Evolutionary conservation across 1,284 basidiomycete species (phyloP).

Genomic region (Heterobasidion annosum): DNA sequence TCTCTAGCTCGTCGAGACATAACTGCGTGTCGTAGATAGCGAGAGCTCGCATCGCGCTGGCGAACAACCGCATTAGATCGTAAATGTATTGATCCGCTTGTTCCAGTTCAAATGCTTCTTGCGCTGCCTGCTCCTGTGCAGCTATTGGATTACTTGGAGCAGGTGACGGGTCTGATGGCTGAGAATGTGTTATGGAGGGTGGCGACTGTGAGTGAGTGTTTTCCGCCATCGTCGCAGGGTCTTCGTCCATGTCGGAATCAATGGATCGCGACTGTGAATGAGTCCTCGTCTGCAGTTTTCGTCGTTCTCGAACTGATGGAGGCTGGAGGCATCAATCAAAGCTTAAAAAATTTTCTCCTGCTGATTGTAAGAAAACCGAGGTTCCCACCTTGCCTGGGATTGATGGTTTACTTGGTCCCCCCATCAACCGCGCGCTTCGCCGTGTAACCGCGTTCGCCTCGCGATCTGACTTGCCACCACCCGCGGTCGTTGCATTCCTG

Average conservation of each 20-base stretch:
- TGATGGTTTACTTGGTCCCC: slow-evolving; percentile 40
- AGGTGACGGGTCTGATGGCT: slow-evolving; percentile 47
- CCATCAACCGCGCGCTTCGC: slow-evolving; percentile 60
- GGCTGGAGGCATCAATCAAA: slow-evolving; percentile 6
- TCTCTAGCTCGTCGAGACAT: slow-evolving; percentile 69
- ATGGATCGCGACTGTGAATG: slow-evolving; percentile 48
- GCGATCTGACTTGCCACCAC: slow-evolving; percentile 38
- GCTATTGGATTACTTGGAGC: slow-evolving; percentile 48
- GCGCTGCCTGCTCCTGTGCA: slow-evolving; percentile 55
- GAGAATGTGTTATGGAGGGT: slow-evolving; percentile 47
- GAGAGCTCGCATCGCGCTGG: slow-evolving; percentile 63
- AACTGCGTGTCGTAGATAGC: slow-evolving; percentile 68
- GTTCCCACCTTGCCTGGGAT: slow-evolving; percentile 23
- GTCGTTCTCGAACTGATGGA: slow-evolving; percentile 44
- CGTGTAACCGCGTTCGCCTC: slow-evolving; percentile 36
- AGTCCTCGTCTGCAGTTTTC: slow-evolving; percentile 39
- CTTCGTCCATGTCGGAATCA: slow-evolving; percentile 66
- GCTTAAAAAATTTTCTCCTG: background rate
- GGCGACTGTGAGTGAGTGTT: slow-evolving; percentile 51
- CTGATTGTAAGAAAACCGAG: background rate
- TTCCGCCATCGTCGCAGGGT: slow-evolving; percentile 32
- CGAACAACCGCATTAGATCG: slow-evolving; percentile 75
- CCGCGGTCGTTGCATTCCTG: slow-evolving; percentile 29
- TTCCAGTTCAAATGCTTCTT: slow-evolving; percentile 61
- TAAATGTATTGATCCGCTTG: slow-evolving; percentile 79